Percentiles rank a stretch among this genome's conserved stretches.
Evolutionary conservation across 73 alveolate genomes (phyloP).

Genomic region (Uronychia binucleata): DNA sequence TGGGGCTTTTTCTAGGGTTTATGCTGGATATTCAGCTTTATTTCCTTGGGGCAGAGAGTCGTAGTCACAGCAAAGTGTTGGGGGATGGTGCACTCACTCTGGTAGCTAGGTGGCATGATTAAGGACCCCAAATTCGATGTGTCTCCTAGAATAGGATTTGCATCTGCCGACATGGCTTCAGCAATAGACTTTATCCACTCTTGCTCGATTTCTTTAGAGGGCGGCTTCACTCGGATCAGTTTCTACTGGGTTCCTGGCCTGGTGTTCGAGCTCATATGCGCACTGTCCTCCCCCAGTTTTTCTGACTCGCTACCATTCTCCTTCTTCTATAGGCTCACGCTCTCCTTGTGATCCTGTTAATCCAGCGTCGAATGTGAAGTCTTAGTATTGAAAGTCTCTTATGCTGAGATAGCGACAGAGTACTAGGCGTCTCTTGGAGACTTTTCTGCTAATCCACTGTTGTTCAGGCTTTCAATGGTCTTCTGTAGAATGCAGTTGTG

Average conservation of each 20-base stretch:
- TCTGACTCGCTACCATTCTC: no score
- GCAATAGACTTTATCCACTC: neutral
- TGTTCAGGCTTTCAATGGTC: neutral
- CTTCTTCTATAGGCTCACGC: no score
- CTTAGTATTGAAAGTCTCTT: neutral
- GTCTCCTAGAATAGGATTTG: no score
- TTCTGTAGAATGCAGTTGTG: no score
- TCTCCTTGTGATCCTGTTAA: no score
- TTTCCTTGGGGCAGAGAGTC: neutral
- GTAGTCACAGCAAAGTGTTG: neutral
- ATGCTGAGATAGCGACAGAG: neutral
- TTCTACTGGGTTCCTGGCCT: no score
- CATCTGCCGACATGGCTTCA: neutral
- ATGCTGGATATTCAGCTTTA: neutral
- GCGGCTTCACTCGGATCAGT: neutral
- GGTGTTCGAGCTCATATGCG: no score
- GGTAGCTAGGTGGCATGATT: neutral
- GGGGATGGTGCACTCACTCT: neutral
- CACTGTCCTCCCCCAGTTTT: no score
- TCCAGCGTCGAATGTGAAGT: neutral
- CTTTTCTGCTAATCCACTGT: neutral
- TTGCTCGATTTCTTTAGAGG: neutral
- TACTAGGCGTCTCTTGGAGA: neutral
- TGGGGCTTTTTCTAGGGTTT: no score
- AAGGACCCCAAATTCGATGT: no score